phyloP scores from a whole-genome alignment of 2,329 filamentous ascomycete genomes.

The Pyrenophora graminea region DNA sequence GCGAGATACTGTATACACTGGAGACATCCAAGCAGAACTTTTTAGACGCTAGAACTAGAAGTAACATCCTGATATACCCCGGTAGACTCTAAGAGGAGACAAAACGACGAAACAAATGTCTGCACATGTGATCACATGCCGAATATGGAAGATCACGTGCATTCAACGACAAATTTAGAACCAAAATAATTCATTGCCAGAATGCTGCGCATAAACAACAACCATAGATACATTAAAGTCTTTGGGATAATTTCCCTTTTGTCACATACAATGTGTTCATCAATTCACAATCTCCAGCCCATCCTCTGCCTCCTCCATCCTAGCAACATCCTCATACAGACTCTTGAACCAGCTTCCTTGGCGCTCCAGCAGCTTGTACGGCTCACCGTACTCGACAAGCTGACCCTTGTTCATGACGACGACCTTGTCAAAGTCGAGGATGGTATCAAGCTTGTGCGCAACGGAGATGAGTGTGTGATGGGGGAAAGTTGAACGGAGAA shows the following conservation, averaged over 20 bases:
- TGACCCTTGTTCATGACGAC: constrained; percentile 57
- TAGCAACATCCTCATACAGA: constrained; percentile 31
- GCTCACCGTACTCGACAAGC: constrained; percentile 51
- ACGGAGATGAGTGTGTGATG: constrained; percentile 64
- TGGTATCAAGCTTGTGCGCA: constrained; percentile 61
- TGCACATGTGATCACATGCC: background rate
- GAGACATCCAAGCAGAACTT: too few species aligned
- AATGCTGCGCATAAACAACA: too few species aligned
- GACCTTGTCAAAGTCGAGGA: constrained; percentile 59
- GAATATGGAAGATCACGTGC: background rate
- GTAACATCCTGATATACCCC: background rate
- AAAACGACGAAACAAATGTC: background rate
- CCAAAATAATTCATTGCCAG: too few species aligned
- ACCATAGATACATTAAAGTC: too few species aligned
- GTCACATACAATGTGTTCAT: background rate
- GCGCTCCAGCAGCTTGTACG: constrained; percentile 34
- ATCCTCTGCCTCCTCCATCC: constrained; percentile 1
- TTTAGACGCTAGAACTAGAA: background rate
- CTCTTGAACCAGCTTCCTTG: constrained; percentile 39
- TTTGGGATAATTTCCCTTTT: too few species aligned
- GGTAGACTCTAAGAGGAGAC: background rate
- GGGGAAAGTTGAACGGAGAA: constrained; percentile 59
- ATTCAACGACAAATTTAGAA: too few species aligned
- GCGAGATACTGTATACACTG: too few species aligned
- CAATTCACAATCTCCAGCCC: constrained; percentile 1